phyloP scores from a whole-genome alignment of 805 yeast genomes.

The Limtongozyma cylindracea region DNA sequence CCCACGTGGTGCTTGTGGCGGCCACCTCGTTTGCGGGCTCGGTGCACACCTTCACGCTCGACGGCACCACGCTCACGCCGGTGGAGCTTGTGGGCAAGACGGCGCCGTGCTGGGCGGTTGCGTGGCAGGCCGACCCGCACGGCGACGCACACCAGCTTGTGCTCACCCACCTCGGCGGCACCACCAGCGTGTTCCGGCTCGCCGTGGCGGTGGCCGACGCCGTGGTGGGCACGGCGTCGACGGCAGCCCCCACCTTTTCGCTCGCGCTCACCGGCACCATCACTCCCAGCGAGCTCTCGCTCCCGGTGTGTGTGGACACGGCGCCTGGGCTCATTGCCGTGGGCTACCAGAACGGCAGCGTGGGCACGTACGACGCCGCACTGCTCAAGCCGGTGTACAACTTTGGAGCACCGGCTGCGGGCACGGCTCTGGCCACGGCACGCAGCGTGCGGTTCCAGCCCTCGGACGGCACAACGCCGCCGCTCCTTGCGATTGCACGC shows the following conservation, averaged over 20 bases:
- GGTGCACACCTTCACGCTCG: slow-evolving; percentile 9
- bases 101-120: slow-evolving; percentile 6
- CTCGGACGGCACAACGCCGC: slow-evolving; percentile 67
- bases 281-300: slow-evolving; percentile 34
- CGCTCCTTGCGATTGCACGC: slow-evolving; percentile 57
- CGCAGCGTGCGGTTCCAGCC: slow-evolving; percentile 51
- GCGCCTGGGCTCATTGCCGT: slow-evolving; percentile 21
- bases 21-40: slow-evolving; percentile 44
- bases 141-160: slow-evolving; percentile 23
- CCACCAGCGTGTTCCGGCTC: slow-evolving; percentile 8
- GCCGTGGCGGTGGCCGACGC: slow-evolving; percentile 15
- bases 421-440: slow-evolving; percentile 19
- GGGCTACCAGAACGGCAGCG: slow-evolving; percentile 58
- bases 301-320: slow-evolving; percentile 16
- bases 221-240: slow-evolving; percentile 19
- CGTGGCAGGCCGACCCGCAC: slow-evolving; percentile 14
- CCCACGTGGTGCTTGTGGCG: slow-evolving; percentile 19
- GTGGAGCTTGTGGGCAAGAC: slow-evolving; percentile 6
- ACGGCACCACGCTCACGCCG: slow-evolving; percentile 5
- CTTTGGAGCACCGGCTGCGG: slow-evolving; percentile 28
- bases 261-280: slow-evolving; percentile 2
- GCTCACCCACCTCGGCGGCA: slow-evolving; percentile 32
- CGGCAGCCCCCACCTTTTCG: slow-evolving; percentile 6
- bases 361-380: slow-evolving; percentile 37
- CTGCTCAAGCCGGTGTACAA: slow-evolving; percentile 37